phyloP scores from a whole-genome alignment of 768 basidiomycete genomes.

The Xerocomus potaroensis region DNA sequence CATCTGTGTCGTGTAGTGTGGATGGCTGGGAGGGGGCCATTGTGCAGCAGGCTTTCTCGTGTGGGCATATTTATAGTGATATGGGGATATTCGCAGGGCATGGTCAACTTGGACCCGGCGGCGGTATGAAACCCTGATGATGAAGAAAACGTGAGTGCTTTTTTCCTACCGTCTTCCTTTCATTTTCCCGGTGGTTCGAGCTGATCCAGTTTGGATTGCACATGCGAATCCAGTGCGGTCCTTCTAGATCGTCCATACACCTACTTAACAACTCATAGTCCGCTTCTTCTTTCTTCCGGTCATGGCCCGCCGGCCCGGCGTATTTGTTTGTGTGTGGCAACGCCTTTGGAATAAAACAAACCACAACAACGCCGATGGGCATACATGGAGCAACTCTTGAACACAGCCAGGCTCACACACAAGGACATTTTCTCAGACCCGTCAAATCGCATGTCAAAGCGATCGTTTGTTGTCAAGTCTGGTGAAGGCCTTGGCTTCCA shows the following conservation, averaged over 20 bases:
- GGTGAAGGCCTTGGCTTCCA: constrained; percentile 27
- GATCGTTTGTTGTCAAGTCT: constrained; percentile 21
- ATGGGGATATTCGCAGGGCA: constrained; percentile 1
- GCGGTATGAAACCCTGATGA: no score
- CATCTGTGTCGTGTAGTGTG: constrained; percentile 13
- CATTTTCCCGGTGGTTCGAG: no score
- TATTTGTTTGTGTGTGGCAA: constrained; percentile 21
- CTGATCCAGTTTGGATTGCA: no score
- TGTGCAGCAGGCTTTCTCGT: background rate
- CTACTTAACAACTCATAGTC: background rate
- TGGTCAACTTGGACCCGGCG: constrained; percentile 11
- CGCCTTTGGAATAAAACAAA: constrained; percentile 24
- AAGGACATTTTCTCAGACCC: constrained; percentile 14
- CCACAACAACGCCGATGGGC: constrained; percentile 30
- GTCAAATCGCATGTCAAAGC: constrained; percentile 19
- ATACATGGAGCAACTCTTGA: constrained; percentile 25
- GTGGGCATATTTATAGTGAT: constrained; percentile 12
- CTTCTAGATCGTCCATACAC: no score
- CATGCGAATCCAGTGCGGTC: no score
- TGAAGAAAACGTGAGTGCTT: no score
- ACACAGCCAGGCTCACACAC: background rate
- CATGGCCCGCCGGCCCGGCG: background rate
- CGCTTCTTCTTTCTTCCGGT: background rate
- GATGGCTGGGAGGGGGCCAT: constrained; percentile 10
- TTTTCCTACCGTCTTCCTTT: no score